Percentiles rank a stretch among this genome's conserved stretches.
phyloP scores from a whole-genome alignment of 352 stramenopile genomes.

The Pythium rhizo-oryzae region DNA sequence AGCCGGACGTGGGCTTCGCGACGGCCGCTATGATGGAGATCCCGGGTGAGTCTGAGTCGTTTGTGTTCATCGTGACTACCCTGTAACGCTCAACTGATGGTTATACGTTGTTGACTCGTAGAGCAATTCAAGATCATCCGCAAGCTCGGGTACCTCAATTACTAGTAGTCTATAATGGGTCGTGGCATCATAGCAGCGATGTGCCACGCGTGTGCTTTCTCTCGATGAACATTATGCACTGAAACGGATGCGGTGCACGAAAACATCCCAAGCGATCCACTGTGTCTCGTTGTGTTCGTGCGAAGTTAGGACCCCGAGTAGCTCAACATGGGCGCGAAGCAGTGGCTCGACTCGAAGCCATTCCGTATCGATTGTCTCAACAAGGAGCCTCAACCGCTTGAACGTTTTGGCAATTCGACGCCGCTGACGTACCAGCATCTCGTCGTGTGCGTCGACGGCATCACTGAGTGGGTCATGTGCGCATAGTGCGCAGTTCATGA shows the following conservation, averaged over 20 bases:
- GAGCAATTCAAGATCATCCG: slow-evolving; percentile 63
- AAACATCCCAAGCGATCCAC: slow-evolving; percentile 27
- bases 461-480: neutral
- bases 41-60: slow-evolving; percentile 30
- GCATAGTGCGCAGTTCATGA: neutral
- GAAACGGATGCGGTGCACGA: slow-evolving; percentile 25
- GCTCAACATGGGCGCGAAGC: slow-evolving; percentile 12
- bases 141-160: slow-evolving; percentile 39
- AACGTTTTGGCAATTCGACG: neutral
- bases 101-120: neutral
- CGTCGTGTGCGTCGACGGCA: neutral
- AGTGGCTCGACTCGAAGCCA: slow-evolving; percentile 19
- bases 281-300: neutral
- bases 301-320: neutral
- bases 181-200: neutral
- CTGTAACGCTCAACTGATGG: neutral
- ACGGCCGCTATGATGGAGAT: slow-evolving; percentile 71
- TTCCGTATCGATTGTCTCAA: slow-evolving; percentile 8
- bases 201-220: neutral
- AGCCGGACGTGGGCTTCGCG: slow-evolving; percentile 67
- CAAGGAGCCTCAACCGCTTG: slow-evolving; percentile 11
- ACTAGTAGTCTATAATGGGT: neutral
- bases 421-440: neutral
- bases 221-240: neutral
- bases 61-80: neutral